Base-by-base conservation (phyloP, 352 stramenopile genomes). In the Bremia lactucae region DNA sequence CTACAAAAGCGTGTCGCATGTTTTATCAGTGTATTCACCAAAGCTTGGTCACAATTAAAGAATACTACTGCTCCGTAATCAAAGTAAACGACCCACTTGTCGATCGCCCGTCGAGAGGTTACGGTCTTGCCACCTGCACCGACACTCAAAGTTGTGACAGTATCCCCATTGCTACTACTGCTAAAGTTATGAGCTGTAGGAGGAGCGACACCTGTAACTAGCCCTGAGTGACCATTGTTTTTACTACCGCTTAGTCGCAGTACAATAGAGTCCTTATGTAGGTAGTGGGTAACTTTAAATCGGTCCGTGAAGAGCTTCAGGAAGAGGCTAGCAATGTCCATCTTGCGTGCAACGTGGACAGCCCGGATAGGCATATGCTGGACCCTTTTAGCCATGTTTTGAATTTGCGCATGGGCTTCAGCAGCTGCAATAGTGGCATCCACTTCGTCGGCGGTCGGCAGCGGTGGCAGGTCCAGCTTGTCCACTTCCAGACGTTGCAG, bases 11-110 rank as follows among this genome's bases (percentile, higher is more conserved):
- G 65, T n/a, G 65, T 81, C 20, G 78, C 72, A 43, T 87, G 75
- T 36, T 85, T 84, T 28, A 77, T 78, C 11, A 90, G 50, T 37
- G 72, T 90, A 14, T 61, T 70, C 22, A 83, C 65, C 36, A 89
- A 67, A 3, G 69, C 57, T 47, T 87, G 72, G 22, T 91, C 79
- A 52, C 81, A 94, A 52, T 96, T 93, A 52, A 96, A 92, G 61
- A 95, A 96, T 35, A 96, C 83, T n/a, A 94, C 75, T 22, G 84
- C 83, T 44, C 85, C 85, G 43, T 95, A 96, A 63, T 94, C 79
- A 60, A 96, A 96, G 56, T 95, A 88, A 19, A 96, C 85, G 34
- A 94, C 72, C 76, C 82, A 96, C 54, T 84, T 89, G 63, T 97
- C 90, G 28, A 78, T 84, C 14, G 87, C 90, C 14, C 79, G 76